These are phyloP conservation scores for Phtheirospermum japonicum DNA, from an alignment of 257 asterid genomes.

Conservation along the genomic window DNA sequence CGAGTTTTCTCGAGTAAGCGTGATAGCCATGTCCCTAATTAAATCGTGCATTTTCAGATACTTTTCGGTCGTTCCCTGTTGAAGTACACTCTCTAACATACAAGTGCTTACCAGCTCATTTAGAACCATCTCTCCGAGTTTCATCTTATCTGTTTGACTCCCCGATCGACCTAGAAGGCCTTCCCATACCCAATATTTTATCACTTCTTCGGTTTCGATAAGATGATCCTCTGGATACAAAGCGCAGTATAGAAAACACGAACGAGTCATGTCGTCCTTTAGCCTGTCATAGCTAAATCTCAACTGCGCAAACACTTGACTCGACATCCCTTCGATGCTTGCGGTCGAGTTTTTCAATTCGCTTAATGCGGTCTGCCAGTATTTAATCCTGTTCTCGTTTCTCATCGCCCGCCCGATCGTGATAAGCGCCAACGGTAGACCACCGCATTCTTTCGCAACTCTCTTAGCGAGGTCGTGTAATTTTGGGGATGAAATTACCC, in stretches of 20 bases:
- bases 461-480: slow-evolving; percentile 24
- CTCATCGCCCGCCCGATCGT: slow-evolving; percentile 36
- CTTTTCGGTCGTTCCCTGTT: neutral
- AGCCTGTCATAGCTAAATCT: slow-evolving; percentile 37
- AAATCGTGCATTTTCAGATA: slow-evolving; percentile 12
- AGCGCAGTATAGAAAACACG: slow-evolving; percentile 37
- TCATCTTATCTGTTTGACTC: slow-evolving; percentile 21
- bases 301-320: slow-evolving; percentile 29
- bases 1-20: slow-evolving; percentile 27
- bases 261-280: slow-evolving; percentile 21
- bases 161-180: slow-evolving; percentile 29
- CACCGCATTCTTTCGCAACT: slow-evolving; percentile 33
- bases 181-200: slow-evolving; percentile 32
- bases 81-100: slow-evolving; percentile 22
- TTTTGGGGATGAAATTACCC: slow-evolving; percentile 22
- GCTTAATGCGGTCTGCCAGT: slow-evolving; percentile 29
- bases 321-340: slow-evolving; percentile 27
- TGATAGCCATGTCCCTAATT: slow-evolving; percentile 31
- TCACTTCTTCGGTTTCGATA: slow-evolving; percentile 28
- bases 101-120: slow-evolving; percentile 29
- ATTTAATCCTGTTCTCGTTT: slow-evolving; percentile 21
- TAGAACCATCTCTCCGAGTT: slow-evolving; percentile 24
- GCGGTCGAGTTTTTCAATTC: slow-evolving; percentile 26
- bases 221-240: slow-evolving; percentile 37
- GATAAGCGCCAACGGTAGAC: slow-evolving; percentile 34